Conservation (phyloP, 192 early-diverging fungal genomes). For the Rhizoclosmatium sp. region DNA sequence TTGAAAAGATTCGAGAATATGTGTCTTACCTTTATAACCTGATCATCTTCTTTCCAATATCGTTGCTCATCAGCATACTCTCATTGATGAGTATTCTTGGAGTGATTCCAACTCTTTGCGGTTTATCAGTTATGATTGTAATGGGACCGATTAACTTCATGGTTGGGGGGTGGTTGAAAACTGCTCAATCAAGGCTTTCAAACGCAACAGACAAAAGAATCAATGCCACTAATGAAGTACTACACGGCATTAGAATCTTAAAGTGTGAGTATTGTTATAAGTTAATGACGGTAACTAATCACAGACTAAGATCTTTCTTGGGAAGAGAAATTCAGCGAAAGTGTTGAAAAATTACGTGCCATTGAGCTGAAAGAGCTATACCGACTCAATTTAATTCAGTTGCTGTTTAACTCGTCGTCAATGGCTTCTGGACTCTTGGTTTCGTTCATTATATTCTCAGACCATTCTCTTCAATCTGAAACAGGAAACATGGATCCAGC, state of each 20-base stretch:
- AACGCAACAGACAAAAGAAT: slow-evolving; percentile 75
- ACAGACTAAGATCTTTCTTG: slow-evolving; percentile 48
- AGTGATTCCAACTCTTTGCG: slow-evolving; percentile 42
- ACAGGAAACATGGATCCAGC: slow-evolving; percentile 67
- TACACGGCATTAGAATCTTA: slow-evolving; percentile 71
- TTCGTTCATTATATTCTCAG: slow-evolving; percentile 64
- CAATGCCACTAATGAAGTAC: slow-evolving; percentile 82
- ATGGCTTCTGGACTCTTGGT: slow-evolving; percentile 49
- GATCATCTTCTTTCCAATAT: slow-evolving; percentile 28
- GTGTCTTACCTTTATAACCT: slow-evolving; percentile 27
- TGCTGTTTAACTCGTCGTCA: slow-evolving; percentile 21
- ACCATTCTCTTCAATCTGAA: slow-evolving; percentile 57
- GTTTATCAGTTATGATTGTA: slow-evolving; percentile 42
- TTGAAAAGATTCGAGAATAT: slow-evolving; percentile 48
- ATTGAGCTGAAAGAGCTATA: slow-evolving; percentile 19
- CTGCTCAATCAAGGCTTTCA: slow-evolving; percentile 42
- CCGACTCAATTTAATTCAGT: slow-evolving; percentile 29
- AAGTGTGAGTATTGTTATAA: slow-evolving; percentile 30
- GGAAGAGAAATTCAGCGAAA: slow-evolving; percentile 46
- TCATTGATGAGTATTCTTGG: slow-evolving; percentile 42
- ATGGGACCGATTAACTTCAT: slow-evolving; percentile 36
- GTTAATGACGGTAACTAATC: background rate
- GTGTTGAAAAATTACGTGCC: slow-evolving; percentile 29
- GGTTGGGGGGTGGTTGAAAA: slow-evolving; percentile 33
- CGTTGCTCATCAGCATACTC: slow-evolving; percentile 31